phyloP scores from a whole-genome alignment of 805 yeast genomes.

The Pichia sporocuriosa region DNA sequence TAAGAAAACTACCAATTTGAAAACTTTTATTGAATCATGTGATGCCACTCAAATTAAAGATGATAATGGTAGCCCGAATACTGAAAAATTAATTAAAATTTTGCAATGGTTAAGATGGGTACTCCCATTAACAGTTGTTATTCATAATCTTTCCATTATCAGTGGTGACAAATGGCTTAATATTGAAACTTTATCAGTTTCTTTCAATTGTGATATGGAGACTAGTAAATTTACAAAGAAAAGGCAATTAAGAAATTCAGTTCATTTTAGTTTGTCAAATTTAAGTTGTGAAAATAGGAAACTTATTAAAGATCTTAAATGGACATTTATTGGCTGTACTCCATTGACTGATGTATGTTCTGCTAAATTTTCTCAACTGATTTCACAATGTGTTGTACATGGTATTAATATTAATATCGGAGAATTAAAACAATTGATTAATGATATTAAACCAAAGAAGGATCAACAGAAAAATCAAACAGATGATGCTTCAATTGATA shows the following conservation, averaged over 20 bases:
- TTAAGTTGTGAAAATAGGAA: not conserved
- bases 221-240: not conserved
- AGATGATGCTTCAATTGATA: not conserved
- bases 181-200: conserved; percentile 13
- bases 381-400: conserved; percentile 7
- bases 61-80: no score
- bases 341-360: not conserved
- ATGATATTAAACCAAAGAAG: not conserved
- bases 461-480: not conserved
- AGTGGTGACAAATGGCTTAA: conserved; percentile 5
- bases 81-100: not conserved
- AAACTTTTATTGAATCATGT: no score
- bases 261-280: conserved; percentile 12
- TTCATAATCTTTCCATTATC: conserved; percentile 8
- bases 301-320: conserved; percentile 8
- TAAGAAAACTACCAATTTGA: not conserved
- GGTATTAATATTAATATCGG: conserved; percentile 6
- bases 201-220: conserved; percentile 7
- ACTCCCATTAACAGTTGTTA: conserved; percentile 13
- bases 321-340: conserved; percentile 10
- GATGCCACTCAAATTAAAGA: no score
- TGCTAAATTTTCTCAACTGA: conserved; percentile 3
- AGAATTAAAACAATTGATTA: not conserved
- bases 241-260: conserved; percentile 3
- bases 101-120: conserved; percentile 9